A percentile compares a stretch with the other conserved stretches of the same genome.
Conservation (phyloP, 2,329 filamentous ascomycete genomes). For the Metarhizium brunneum region DNA sequence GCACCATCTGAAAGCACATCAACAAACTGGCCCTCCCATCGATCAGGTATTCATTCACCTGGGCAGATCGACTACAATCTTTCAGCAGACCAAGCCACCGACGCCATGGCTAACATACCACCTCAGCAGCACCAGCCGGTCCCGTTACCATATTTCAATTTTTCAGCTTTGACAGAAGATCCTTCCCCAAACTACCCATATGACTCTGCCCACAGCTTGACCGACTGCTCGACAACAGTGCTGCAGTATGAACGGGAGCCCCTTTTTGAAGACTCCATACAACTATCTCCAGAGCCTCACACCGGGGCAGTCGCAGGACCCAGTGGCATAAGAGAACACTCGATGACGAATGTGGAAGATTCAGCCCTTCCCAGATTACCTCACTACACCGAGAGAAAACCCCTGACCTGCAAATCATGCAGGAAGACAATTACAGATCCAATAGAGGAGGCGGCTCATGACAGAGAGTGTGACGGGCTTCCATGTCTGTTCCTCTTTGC, state of each 20-base stretch:
- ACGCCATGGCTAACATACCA: background rate
- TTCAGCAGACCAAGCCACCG: background rate
- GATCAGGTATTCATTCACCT: background rate
- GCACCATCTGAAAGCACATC: background rate
- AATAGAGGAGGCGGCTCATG: background rate
- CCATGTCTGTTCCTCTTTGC: conserved; percentile 72
- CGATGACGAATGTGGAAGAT: background rate
- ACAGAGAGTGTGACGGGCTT: conserved; percentile 32
- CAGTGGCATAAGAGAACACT: background rate
- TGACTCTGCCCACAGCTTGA: background rate
- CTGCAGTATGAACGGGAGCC: background rate
- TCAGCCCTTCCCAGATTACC: background rate
- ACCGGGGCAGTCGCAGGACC: background rate
- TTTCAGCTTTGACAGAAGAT: background rate
- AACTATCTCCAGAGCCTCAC: background rate
- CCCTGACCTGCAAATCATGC: background rate
- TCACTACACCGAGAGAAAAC: conserved; percentile 3
- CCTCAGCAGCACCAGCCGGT: background rate
- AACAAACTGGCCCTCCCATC: background rate
- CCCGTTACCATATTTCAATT: background rate
- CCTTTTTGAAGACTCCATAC: background rate
- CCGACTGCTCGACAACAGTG: background rate
- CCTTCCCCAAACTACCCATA: background rate
- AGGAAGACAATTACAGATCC: conserved; percentile 20
- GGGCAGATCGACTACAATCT: background rate